phyloP scores from a whole-genome alignment of 148 eudicot genomes.

The Vaccinium darrowii region DNA sequence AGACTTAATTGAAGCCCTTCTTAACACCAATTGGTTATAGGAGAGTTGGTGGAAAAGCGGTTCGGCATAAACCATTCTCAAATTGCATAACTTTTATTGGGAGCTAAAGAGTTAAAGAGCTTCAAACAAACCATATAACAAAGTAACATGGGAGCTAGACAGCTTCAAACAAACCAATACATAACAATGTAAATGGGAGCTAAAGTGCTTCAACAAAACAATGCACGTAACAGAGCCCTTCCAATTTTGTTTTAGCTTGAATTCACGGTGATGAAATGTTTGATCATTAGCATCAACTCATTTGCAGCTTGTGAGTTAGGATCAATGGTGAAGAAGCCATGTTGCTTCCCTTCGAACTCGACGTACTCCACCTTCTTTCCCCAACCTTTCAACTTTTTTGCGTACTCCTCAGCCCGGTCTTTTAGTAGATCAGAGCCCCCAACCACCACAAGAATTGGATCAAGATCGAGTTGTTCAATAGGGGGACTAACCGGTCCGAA shows the following conservation, averaged over 20 bases:
- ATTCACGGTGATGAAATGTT: conserved; percentile 30
- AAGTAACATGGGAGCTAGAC: background rate
- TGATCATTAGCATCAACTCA: conserved; percentile 35
- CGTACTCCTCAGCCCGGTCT: conserved; percentile 54
- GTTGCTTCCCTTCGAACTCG: conserved; percentile 51
- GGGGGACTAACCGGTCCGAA: conserved; percentile 52
- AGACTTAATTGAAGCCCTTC: too few relatives aligned
- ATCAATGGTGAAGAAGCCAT: conserved; percentile 57
- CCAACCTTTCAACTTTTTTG: conserved; percentile 39
- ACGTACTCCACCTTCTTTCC: conserved; percentile 58
- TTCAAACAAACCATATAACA: background rate
- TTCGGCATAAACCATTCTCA: too few relatives aligned
- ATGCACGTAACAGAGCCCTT: background rate
- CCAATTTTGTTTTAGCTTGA: background rate
- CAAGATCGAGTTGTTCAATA: conserved; percentile 36
- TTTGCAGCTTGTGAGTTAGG: conserved; percentile 42
- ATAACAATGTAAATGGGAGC: background rate
- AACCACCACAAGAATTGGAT: conserved; percentile 52
- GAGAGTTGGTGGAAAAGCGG: too few relatives aligned
- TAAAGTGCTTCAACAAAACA: background rate
- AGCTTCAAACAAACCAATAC: background rate
- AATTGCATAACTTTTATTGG: too few relatives aligned
- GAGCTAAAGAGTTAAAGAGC: background rate
- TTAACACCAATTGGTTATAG: too few relatives aligned
- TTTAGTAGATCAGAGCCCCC: conserved; percentile 59